Percentiles rank a stretch among this genome's conserved stretches.
phyloP scores from a whole-genome alignment of 2,329 filamentous ascomycete genomes.

The Aspergillus brunneoviolaceus region DNA sequence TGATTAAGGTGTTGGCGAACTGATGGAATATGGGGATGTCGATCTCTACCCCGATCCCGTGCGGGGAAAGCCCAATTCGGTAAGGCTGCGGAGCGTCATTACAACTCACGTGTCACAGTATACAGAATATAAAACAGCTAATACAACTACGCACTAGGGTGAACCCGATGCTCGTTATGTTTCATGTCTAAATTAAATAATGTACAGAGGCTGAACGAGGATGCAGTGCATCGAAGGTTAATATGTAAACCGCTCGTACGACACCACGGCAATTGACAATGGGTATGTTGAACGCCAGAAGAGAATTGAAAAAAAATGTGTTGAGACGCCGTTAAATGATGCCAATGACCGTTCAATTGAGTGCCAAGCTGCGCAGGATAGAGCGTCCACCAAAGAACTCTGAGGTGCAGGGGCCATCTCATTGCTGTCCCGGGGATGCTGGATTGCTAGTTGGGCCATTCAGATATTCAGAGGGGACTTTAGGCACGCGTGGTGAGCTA shows the following conservation, averaged over 20 bases:
- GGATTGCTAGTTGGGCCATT: slow-evolving; percentile 38
- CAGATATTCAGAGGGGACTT: slow-evolving; percentile 50
- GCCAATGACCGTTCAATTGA: neutral
- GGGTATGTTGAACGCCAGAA: slow-evolving; percentile 10
- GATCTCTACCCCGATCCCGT: slow-evolving; percentile 16
- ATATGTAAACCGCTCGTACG: neutral
- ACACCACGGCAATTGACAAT: neutral
- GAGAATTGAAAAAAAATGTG: neutral
- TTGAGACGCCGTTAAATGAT: neutral
- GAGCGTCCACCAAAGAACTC: neutral
- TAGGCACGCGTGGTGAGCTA: slow-evolving; percentile 47
- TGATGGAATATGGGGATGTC: neutral
- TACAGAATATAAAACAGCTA: too few relatives aligned
- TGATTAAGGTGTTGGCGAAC: neutral
- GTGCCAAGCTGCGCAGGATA: neutral
- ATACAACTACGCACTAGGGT: too few relatives aligned
- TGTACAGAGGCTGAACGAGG: neutral
- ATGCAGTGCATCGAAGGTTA: neutral
- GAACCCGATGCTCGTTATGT: too few relatives aligned
- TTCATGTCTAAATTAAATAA: neutral
- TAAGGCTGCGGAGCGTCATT: slow-evolving; percentile 11
- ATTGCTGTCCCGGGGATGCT: slow-evolving; percentile 32
- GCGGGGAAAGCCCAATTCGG: slow-evolving; percentile 19
- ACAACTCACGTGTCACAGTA: slow-evolving; percentile 2
- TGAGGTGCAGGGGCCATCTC: neutral